A percentile compares a stretch with the other conserved stretches of the same genome.
These are phyloP conservation scores for Westerdykella sp. DNA, from an alignment of 2,329 filamentous ascomycete genomes.

Conservation along the genomic window DNA sequence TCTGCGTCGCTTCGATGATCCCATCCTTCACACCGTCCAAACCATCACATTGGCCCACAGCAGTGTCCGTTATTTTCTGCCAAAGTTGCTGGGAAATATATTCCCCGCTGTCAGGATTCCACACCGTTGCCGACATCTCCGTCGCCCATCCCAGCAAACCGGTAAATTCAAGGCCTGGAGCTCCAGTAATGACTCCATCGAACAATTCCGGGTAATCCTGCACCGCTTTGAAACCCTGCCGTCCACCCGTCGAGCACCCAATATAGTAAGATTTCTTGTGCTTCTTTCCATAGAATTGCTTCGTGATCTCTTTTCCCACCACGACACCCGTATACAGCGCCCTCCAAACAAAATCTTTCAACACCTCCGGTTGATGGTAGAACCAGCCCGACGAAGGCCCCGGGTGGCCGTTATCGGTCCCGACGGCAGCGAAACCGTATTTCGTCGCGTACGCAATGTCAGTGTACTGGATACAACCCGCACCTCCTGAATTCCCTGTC, in stretches of 20 bases:
- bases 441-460: constrained; percentile 36
- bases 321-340: constrained; percentile 37
- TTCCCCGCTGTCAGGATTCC: neutral
- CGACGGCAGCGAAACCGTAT: constrained; percentile 38
- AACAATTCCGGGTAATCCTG: constrained; percentile 34
- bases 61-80: constrained; percentile 35
- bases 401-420: constrained; percentile 41
- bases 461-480: constrained; percentile 36
- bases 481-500: constrained; percentile 39
- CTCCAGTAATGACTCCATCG: constrained; percentile 34
- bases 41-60: constrained; percentile 46
- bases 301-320: constrained; percentile 38
- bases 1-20: constrained; percentile 42
- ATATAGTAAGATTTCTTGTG: constrained; percentile 39
- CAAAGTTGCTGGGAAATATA: neutral
- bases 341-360: constrained; percentile 46
- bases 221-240: constrained; percentile 33
- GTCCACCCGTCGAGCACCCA: constrained; percentile 34
- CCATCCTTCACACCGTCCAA: constrained; percentile 47
- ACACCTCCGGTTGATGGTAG: constrained; percentile 41
- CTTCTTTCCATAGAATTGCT: constrained; percentile 36
- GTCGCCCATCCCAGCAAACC: constrained; percentile 32
- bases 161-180: constrained; percentile 30
- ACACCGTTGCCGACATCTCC: constrained; percentile 16
- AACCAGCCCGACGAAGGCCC: constrained; percentile 43